These are phyloP conservation scores for Chiua virens DNA, from an alignment of 768 basidiomycete species.

Conservation along the genomic window DNA sequence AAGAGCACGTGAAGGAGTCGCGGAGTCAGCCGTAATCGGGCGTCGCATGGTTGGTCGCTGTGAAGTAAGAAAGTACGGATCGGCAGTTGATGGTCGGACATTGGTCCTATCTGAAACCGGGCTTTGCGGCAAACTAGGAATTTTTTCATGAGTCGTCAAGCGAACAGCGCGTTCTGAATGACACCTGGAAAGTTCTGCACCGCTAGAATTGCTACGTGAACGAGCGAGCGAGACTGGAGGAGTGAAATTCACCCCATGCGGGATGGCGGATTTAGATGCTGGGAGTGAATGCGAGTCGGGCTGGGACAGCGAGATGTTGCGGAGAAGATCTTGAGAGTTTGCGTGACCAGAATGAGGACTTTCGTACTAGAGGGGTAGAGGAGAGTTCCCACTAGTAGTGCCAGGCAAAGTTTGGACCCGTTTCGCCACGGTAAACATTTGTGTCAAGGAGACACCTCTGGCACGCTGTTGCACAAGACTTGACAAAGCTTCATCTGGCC, in stretches of 20 bases:
- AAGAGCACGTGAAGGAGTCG: slow-evolving; percentile 31
- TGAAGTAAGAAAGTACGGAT: slow-evolving; percentile 13
- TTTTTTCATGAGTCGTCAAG: slow-evolving; percentile 5
- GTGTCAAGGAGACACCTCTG: slow-evolving; percentile 60
- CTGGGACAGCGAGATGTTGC: slow-evolving; percentile 29
- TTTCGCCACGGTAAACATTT: slow-evolving; percentile 42
- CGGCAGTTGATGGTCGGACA: slow-evolving; percentile 19
- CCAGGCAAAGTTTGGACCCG: slow-evolving; percentile 39
- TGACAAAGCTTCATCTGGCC: slow-evolving; percentile 10
- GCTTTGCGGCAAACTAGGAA: slow-evolving; percentile 13
- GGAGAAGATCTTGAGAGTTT: slow-evolving; percentile 42
- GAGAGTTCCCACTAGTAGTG: slow-evolving; percentile 19
- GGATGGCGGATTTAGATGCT: slow-evolving; percentile 42
- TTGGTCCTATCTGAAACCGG: slow-evolving; percentile 4
- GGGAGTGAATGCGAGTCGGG: slow-evolving; percentile 38
- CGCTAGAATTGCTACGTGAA: slow-evolving; percentile 20
- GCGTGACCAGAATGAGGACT: slow-evolving; percentile 68
- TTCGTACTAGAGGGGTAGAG: slow-evolving; percentile 49
- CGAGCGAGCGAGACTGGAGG: slow-evolving; percentile 14
- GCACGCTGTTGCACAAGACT: slow-evolving; percentile 32
- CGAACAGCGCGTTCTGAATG: slow-evolving; percentile 38
- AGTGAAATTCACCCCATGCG: slow-evolving; percentile 38
- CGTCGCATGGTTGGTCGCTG: slow-evolving; percentile 27
- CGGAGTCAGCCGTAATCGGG: slow-evolving; percentile 45
- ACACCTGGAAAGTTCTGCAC: slow-evolving; percentile 41